Conservation (phyloP, 805 yeast genomes). For the Blastobotrys terrestris region DNA sequence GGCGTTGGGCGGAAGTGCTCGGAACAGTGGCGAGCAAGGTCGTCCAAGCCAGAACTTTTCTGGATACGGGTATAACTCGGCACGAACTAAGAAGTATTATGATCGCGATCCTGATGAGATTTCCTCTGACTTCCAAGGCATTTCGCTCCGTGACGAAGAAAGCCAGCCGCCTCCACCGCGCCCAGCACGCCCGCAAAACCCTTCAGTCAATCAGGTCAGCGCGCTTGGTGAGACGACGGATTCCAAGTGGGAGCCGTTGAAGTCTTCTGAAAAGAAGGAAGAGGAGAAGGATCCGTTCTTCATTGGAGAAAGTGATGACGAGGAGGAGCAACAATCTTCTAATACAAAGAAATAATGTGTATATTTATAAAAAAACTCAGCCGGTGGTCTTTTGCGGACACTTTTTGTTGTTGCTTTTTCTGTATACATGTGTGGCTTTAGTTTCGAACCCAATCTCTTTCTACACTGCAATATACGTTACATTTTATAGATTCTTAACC, state of each 20-base stretch:
- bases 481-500: no score
- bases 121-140: slow-evolving; percentile 44
- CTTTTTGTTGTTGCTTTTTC: not conserved
- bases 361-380: not conserved
- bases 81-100: slow-evolving; percentile 16
- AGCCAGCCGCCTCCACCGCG: slow-evolving; percentile 26
- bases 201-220: slow-evolving; percentile 9
- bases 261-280: slow-evolving; percentile 35
- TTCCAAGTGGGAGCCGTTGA: slow-evolving; percentile 40
- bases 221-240: slow-evolving; percentile 20
- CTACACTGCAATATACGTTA: no score
- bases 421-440: not conserved
- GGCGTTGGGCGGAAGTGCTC: slow-evolving; percentile 13
- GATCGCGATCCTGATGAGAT: slow-evolving; percentile 55
- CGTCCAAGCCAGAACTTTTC: not conserved
- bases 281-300: slow-evolving; percentile 43
- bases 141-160: slow-evolving; percentile 38
- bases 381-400: not conserved
- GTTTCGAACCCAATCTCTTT: no score
- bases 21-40: not conserved
- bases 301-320: slow-evolving; percentile 47
- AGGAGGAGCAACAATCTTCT: slow-evolving; percentile 20
- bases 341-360: not conserved
- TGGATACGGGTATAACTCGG: not conserved
- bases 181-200: slow-evolving; percentile 20